phyloP scores from a whole-genome alignment of 1,284 basidiomycete species.

The Pseudozyma tsukubaensis region DNA sequence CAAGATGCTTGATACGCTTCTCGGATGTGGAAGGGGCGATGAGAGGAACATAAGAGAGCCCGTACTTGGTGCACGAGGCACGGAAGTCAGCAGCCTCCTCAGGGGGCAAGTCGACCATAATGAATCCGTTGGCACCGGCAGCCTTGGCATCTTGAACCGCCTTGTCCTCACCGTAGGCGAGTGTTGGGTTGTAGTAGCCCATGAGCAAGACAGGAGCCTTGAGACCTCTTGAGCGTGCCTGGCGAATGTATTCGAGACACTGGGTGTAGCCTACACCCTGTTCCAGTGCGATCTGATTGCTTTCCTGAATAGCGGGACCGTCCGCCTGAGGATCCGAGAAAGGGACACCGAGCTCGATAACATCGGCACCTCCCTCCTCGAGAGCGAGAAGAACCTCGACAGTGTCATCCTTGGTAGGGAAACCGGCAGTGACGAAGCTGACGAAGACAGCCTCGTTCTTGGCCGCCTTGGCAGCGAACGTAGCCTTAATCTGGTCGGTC shows the following conservation, averaged over 20 bases:
- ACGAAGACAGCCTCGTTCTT: conserved; percentile 67
- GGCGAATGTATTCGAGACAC: conserved; percentile 77
- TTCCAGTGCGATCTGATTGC: conserved; percentile 73
- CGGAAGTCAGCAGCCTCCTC: conserved; percentile 94
- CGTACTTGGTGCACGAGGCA: conserved; percentile 82
- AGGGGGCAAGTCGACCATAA: conserved; percentile 96
- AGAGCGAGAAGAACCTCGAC: conserved; percentile 89
- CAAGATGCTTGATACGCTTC: conserved; percentile 87
- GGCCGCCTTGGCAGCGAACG: conserved; percentile 57
- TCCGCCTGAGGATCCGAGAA: conserved; percentile 98
- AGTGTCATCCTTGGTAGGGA: conserved; percentile 73
- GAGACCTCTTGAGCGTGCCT: conserved; percentile 84
- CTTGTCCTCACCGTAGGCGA: conserved; percentile 93
- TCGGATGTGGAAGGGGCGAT: conserved; percentile 93
- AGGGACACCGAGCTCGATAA: conserved; percentile 93
- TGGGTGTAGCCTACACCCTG: conserved; percentile 62
- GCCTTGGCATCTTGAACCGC: conserved; percentile 87
- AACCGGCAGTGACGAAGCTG: conserved; percentile 67
- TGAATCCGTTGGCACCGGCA: conserved; percentile 95
- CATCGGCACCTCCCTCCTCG: conserved; percentile 90
- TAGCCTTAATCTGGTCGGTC: conserved; percentile 61
- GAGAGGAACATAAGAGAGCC: conserved; percentile 94
- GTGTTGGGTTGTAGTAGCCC: conserved; percentile 81
- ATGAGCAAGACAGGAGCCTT: conserved; percentile 89
- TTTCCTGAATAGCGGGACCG: conserved; percentile 85